Conservation (phyloP, 129 eudicot species). For the Flaveria ramosissima region DNA sequence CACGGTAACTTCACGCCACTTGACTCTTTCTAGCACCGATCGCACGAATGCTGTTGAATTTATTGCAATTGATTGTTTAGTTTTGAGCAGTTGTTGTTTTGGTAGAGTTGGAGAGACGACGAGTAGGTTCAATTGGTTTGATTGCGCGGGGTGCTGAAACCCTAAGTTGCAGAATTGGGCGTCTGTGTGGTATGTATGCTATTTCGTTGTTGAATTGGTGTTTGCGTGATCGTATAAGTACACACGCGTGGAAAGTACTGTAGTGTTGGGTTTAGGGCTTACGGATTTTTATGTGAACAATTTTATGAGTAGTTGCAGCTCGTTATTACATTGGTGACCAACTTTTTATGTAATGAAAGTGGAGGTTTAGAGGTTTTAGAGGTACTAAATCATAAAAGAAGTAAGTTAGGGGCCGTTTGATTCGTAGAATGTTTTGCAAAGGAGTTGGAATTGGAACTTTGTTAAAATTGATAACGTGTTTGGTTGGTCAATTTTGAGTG, state of each 20-base stretch:
- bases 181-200: slow-evolving; percentile 22
- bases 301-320: not conserved
- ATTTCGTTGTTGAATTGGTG: not conserved
- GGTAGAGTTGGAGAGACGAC: not conserved
- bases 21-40: not conserved
- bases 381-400: not conserved
- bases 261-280: not conserved
- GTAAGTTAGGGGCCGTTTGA: not conserved
- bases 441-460: no score
- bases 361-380: not conserved
- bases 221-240: not conserved
- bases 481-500: no score
- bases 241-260: no score
- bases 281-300: not conserved
- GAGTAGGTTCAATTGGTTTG: not conserved
- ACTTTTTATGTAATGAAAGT: not conserved
- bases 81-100: slow-evolving; percentile 8
- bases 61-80: not conserved
- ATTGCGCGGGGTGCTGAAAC: slow-evolving; percentile 13
- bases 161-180: slow-evolving; percentile 24
- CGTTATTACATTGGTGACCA: not conserved
- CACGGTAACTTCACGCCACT: not conserved
- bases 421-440: no score
- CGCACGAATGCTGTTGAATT: not conserved
- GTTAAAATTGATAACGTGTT: no score